phyloP scores from a whole-genome alignment of 768 basidiomycete genomes.

The Cubamyces lactineus region DNA sequence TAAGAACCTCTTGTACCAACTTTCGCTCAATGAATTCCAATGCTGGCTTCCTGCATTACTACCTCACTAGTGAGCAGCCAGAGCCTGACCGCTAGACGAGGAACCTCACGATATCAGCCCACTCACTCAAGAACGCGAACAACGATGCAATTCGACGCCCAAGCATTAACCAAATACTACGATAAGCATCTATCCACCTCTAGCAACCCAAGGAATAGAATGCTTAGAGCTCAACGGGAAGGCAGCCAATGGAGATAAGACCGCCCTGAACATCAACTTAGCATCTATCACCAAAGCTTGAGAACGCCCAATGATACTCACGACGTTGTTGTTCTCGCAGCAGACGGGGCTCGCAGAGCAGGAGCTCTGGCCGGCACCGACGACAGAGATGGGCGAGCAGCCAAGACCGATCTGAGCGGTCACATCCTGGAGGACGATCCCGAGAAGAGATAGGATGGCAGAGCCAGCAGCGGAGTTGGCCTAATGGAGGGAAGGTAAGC shows the following conservation, averaged over 20 bases:
- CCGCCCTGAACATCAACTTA: slow-evolving; percentile 6
- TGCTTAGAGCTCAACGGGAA: slow-evolving; percentile 20
- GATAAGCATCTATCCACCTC: not conserved
- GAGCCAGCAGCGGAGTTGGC: slow-evolving; percentile 6
- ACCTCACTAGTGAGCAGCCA: too few relatives aligned
- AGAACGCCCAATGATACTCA: not conserved
- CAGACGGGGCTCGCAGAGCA: slow-evolving; percentile 19
- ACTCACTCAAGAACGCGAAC: slow-evolving; percentile 2
- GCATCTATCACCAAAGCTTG: too few relatives aligned
- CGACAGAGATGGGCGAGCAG: slow-evolving; percentile 23
- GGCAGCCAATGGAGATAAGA: slow-evolving; percentile 22
- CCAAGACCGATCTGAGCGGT: slow-evolving; percentile 10
- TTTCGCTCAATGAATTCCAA: too few relatives aligned
- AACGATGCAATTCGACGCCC: slow-evolving; percentile 8
- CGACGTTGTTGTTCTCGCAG: slow-evolving; percentile 27
- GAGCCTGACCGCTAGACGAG: too few relatives aligned
- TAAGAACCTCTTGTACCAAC: not conserved
- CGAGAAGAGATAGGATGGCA: slow-evolving; percentile 10
- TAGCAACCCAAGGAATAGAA: not conserved
- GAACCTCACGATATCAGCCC: too few relatives aligned
- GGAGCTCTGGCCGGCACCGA: slow-evolving; percentile 17
- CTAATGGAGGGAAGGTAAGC: not conserved
- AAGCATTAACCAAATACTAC: slow-evolving; percentile 7
- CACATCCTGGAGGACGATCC: slow-evolving; percentile 16
- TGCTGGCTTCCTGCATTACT: too few relatives aligned